phyloP scores from a whole-genome alignment of 108 stramenopile genomes.

The Thalassiosira profunda region DNA sequence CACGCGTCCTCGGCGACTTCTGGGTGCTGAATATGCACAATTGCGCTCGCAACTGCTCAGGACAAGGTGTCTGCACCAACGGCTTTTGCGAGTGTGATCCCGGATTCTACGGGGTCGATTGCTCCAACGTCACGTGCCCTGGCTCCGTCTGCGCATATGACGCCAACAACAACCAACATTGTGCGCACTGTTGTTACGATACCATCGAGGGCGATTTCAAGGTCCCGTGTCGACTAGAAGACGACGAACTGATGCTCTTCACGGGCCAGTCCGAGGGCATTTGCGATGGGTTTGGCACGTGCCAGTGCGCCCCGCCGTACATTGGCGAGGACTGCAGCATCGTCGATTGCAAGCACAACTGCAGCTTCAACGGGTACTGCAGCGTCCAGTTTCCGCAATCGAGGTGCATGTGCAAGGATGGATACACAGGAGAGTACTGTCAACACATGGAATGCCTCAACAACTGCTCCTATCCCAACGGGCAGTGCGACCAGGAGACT shows the following conservation, averaged over 20 bases:
- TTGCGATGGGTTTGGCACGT: constrained; percentile 90
- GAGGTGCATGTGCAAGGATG: constrained; percentile 84
- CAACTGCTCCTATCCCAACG: constrained; percentile 92
- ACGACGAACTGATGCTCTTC: constrained; percentile 25
- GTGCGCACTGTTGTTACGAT: constrained; percentile 86
- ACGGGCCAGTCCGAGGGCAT: constrained; percentile 81
- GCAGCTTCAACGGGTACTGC: constrained; percentile 88
- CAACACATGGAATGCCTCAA: constrained; percentile 74
- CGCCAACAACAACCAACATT: constrained; percentile 51
- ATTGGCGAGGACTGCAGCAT: constrained; percentile 82
- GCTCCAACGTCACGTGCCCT: constrained; percentile 85
- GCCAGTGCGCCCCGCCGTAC: constrained; percentile 91
- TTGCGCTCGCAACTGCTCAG: constrained; percentile 75
- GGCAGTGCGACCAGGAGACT: constrained; percentile 67
- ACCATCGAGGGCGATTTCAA: constrained; percentile 60
- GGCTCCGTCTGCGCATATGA: constrained; percentile 88
- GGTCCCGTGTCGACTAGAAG: constrained; percentile 53
- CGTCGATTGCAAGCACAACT: constrained; percentile 76
- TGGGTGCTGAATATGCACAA: constrained; percentile 71
- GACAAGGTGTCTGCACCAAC: constrained; percentile 76
- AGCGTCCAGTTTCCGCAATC: constrained; percentile 86
- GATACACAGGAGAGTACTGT: constrained; percentile 76
- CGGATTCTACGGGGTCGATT: constrained; percentile 87
- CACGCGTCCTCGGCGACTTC: constrained; percentile 61
- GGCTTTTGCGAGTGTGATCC: constrained; percentile 80